Percentiles rank a stretch among this genome's conserved stretches.
These are phyloP conservation scores for Isatis lusitanica DNA, from an alignment of 441 rosid genomes.

Conservation along the genomic window DNA sequence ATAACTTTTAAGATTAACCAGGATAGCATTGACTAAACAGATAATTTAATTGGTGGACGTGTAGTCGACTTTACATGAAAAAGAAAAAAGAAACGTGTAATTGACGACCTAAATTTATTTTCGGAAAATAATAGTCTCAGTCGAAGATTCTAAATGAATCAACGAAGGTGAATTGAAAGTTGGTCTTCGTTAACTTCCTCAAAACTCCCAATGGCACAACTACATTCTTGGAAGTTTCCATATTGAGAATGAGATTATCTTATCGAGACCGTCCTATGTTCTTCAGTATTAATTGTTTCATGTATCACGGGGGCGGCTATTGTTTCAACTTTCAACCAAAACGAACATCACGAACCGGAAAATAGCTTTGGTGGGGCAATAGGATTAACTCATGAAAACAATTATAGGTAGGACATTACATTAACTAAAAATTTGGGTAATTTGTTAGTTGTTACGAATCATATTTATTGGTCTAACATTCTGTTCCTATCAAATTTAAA, in stretches of 20 bases:
- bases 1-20: background rate
- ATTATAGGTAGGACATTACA: background rate
- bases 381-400: background rate
- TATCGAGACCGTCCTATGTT: background rate
- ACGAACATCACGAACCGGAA: background rate
- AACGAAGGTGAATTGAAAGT: background rate
- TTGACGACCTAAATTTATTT: background rate
- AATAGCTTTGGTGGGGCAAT: background rate
- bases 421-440: background rate
- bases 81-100: background rate
- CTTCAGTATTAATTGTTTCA: background rate
- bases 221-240: constrained; percentile 18
- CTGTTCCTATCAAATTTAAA: background rate
- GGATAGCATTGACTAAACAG: background rate
- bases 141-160: constrained; percentile 24
- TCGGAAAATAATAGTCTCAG: background rate
- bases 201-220: background rate
- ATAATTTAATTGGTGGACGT: background rate
- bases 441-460: constrained; percentile 7
- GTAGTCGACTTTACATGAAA: background rate
- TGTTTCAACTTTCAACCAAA: constrained; percentile 1
- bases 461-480: constrained; percentile 13
- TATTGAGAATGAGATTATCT: background rate
- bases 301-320: background rate
- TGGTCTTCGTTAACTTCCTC: constrained; percentile 1